A percentile compares a stretch with the other conserved stretches of the same genome.
phyloP scores from a whole-genome alignment of 2,329 filamentous ascomycete species.

The Ophiosphaerella narmari region DNA sequence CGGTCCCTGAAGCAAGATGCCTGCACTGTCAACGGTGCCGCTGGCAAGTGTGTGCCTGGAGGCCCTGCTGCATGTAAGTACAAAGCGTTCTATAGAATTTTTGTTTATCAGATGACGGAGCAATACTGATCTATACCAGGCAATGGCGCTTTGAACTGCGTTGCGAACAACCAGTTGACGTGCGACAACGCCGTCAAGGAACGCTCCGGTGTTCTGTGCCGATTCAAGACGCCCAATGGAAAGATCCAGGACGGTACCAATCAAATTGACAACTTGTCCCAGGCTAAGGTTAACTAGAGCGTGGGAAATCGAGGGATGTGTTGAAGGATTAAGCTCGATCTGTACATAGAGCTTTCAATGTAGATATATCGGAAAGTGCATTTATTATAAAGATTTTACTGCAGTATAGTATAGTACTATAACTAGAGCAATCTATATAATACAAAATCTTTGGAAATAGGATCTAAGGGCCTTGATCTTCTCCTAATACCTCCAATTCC shows the following conservation, averaged over 20 bases:
- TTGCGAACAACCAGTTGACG: conserved; percentile 18
- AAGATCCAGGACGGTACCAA: conserved; percentile 13
- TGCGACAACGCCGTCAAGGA: conserved; percentile 20
- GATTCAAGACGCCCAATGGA: conserved; percentile 15
- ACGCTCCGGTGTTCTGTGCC: conserved; percentile 19
- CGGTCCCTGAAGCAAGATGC: conserved; percentile 12
- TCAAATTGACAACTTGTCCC: conserved; percentile 12
- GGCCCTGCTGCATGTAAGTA: conserved; percentile 19
- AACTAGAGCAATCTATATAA: too few relatives aligned
- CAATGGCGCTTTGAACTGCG: conserved; percentile 22
- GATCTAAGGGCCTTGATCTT: too few relatives aligned
- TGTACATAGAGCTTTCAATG: too few relatives aligned
- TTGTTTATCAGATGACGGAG: neutral
- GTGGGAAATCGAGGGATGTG: too few relatives aligned
- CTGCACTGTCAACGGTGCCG: conserved; percentile 19
- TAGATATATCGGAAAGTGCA: too few relatives aligned
- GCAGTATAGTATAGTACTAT: too few relatives aligned
- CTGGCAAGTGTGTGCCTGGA: conserved; percentile 23
- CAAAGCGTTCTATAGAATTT: too few relatives aligned
- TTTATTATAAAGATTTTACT: too few relatives aligned
- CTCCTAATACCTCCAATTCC: too few relatives aligned
- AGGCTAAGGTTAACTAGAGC: conserved; percentile 18
- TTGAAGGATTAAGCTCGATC: too few relatives aligned
- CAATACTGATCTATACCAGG: conserved; percentile 7
- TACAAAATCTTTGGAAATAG: too few relatives aligned